These are phyloP conservation scores for Kalmanozyma brasiliensis DNA, from an alignment of 1,284 basidiomycete species.

Conservation along the genomic window DNA sequence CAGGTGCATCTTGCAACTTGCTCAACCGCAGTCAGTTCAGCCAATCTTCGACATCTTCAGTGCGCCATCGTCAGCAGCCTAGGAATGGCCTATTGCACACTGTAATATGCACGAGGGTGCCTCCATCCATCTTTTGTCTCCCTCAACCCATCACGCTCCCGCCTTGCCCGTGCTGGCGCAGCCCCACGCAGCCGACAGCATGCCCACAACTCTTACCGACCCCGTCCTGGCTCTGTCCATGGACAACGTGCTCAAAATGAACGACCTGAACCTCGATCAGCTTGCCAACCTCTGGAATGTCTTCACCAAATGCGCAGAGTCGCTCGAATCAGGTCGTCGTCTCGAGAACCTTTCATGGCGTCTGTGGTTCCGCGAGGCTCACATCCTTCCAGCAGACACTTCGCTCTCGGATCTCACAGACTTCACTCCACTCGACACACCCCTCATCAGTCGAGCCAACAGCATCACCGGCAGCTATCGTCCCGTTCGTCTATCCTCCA, in stretches of 20 bases:
- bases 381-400: slow-evolving; percentile 56
- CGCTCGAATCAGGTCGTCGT: slow-evolving; percentile 78
- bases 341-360: slow-evolving; percentile 88
- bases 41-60: too few species aligned
- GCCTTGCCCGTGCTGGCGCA: slow-evolving; percentile 4
- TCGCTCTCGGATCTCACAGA: slow-evolving; percentile 55
- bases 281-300: slow-evolving; percentile 70
- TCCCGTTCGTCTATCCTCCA: slow-evolving; percentile 20
- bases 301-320: slow-evolving; percentile 83
- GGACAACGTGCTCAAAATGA: slow-evolving; percentile 54
- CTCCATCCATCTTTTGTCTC: slow-evolving; percentile 1
- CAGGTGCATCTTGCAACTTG: too few species aligned
- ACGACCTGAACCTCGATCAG: slow-evolving; percentile 54
- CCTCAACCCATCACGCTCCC: slow-evolving; percentile 1
- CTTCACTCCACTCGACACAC: slow-evolving; percentile 53
- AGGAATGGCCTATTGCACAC: slow-evolving; percentile 27
- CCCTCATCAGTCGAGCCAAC: slow-evolving; percentile 50
- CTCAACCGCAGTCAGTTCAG: too few species aligned
- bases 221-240: slow-evolving; percentile 58
- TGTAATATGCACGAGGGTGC: slow-evolving; percentile 43
- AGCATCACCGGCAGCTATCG: slow-evolving; percentile 50
- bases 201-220: slow-evolving; percentile 48
- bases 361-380: slow-evolving; percentile 78
- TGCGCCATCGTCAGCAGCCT: slow-evolving; percentile 1
- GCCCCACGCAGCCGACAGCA: slow-evolving; percentile 22